A percentile compares a stretch with the other conserved stretches of the same genome.
Conservation (phyloP, 805 yeast species). For the Schwanniomyces yamadae region DNA sequence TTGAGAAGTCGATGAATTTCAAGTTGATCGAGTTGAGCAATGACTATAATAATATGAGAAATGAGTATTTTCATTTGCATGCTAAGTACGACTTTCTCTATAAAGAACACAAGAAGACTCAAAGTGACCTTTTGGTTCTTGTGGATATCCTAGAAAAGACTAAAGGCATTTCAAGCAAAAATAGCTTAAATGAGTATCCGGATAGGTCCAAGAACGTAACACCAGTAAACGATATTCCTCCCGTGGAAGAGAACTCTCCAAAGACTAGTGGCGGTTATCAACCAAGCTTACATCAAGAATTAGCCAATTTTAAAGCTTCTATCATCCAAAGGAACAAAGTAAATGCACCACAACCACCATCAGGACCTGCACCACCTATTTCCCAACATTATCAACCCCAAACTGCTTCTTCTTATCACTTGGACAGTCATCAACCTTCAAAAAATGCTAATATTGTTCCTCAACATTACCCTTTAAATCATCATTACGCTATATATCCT, state of each 20-base stretch:
- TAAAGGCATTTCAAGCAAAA: neutral
- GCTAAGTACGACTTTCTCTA: constrained; percentile 47
- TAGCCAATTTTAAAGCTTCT: constrained; percentile 11
- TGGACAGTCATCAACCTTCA: constrained; percentile 8
- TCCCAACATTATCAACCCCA: neutral
- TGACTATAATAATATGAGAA: constrained; percentile 35
- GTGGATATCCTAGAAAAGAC: constrained; percentile 44
- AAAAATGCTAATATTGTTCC: constrained; percentile 26
- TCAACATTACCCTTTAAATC: constrained; percentile 35
- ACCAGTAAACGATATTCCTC: neutral
- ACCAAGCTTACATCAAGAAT: constrained; percentile 8
- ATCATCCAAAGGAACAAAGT: constrained; percentile 9
- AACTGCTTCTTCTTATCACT: constrained; percentile 11
- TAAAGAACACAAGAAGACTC: constrained; percentile 49
- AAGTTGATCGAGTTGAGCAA: constrained; percentile 38
- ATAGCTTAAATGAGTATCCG: neutral
- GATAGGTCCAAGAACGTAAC: constrained; percentile 4
- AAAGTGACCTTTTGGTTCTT: constrained; percentile 52
- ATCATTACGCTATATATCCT: constrained; percentile 31
- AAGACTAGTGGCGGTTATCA: neutral
- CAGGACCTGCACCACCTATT: constrained; percentile 7
- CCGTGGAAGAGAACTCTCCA: constrained; percentile 2
- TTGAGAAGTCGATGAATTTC: constrained; percentile 20
- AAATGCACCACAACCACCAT: constrained; percentile 1
- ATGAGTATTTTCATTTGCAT: constrained; percentile 43